Conservation (phyloP, 2,329 filamentous ascomycete species). For the Fusarium veterinarium region DNA sequence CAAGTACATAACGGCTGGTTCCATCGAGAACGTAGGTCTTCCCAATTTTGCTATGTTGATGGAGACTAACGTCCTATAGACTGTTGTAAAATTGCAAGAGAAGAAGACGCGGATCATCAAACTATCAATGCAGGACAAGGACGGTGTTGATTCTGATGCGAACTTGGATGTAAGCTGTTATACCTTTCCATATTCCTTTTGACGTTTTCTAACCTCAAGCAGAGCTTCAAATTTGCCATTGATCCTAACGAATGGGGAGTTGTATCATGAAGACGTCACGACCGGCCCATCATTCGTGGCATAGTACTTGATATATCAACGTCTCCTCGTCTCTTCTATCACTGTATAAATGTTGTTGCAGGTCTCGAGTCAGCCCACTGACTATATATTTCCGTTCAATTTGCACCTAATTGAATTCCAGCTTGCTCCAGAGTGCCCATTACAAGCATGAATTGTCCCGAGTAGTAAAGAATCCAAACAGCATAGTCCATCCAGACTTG, state of each 20-base stretch:
- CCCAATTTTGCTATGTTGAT: too few species aligned
- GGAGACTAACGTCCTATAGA: neutral
- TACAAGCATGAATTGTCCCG: neutral
- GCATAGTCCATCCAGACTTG: neutral
- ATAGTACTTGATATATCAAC: neutral
- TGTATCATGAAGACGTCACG: neutral
- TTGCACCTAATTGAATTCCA: neutral
- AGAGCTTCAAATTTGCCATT: slow-evolving; percentile 13
- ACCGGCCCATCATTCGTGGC: too few species aligned
- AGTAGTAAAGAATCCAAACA: neutral
- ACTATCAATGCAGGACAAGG: slow-evolving; percentile 14
- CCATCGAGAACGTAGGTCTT: neutral
- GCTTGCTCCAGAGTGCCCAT: neutral
- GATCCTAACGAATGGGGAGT: slow-evolving; percentile 3
- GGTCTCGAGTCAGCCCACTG: neutral
- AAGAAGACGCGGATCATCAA: slow-evolving; percentile 11
- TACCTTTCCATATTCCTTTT: fast-evolving
- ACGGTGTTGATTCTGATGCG: neutral
- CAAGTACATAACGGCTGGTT: neutral
- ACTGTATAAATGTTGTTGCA: fast-evolving
- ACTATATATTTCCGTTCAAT: neutral
- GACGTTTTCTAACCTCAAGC: fast-evolving
- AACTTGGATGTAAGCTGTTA: neutral
- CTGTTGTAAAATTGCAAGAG: neutral
- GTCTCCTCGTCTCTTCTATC: fast-evolving